Base-by-base conservation (phyloP, 108 stramenopile genomes). In the Skeletonema costatum region DNA sequence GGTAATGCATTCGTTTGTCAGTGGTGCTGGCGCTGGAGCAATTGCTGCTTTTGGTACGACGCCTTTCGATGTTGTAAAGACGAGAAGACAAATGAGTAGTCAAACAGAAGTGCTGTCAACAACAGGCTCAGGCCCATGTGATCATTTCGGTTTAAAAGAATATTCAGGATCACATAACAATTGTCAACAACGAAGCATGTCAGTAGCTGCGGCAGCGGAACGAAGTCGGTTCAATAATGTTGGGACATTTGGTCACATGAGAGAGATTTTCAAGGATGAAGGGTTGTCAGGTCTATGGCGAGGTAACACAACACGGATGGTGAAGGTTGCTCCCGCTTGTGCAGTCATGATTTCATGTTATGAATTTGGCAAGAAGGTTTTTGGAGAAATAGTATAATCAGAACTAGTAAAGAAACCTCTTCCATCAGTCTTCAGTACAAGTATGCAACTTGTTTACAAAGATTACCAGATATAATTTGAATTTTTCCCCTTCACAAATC, bases 41-140 rank as follows among this genome's bases (percentile, higher is more conserved):
- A 66, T 98, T 29, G 97, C 99, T 9, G 93, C 97, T 14, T 60
- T 92, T 13, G 41, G 83, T 11, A 98, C 98, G 4, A 97, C 97
- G 13, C 99, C 99, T 7, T 91, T 98, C 35, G 99, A 99, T 80
- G 97, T 98, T 29, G 75, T 97, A 73, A 99, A 99, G 74, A 98
- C 99, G 5, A 73, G 96, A 60, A 77, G 66, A 35, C 98, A 98
- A 84, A 80, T 89, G 71, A 64, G 65, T 31, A 12, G 50, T 35
- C 48, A 32, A n/a, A 10, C 53, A 56, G 51, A 53, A 53, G 51
- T 25, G 21, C 25, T 25, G 19, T 25, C 25, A 9, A 56, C 25
- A 0, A 56, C 25, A 56, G 21, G 25, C 9, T 25, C 25, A 56
- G 53, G 10, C 21, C 9, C 53, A 25, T 56, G 53, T 56, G 53